Evolutionary conservation across 108 stramenopile genomes (phyloP).

Genomic region (Skeletonema grethae): DNA sequence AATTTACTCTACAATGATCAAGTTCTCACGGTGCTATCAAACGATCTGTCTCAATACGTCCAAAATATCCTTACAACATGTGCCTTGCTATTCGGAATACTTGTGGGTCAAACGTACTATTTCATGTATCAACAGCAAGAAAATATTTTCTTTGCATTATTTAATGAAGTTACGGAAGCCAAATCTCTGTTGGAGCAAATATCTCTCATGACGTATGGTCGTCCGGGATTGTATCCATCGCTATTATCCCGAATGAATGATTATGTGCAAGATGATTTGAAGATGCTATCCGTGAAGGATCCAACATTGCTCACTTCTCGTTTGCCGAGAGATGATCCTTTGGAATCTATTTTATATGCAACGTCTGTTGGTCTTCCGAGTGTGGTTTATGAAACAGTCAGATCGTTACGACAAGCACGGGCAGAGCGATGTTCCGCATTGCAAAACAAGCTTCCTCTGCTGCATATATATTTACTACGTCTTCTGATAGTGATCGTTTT

Average conservation of each 20-base stretch:
- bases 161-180: conserved; percentile 53
- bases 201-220: conserved; percentile 41
- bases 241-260: conserved; percentile 42
- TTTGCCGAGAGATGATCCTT: conserved; percentile 53
- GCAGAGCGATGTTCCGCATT: conserved; percentile 50
- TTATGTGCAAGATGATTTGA: conserved; percentile 52
- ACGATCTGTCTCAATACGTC: conserved; percentile 59
- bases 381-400: conserved; percentile 48
- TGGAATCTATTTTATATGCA: conserved; percentile 53
- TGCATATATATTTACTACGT: conserved; percentile 45
- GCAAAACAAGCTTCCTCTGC: conserved; percentile 49
- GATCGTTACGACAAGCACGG: conserved; percentile 47
- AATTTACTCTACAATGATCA: conserved; percentile 37
- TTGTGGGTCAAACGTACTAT: conserved; percentile 51
- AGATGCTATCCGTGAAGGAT: conserved; percentile 30
- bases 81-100: conserved; percentile 48
- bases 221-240: conserved; percentile 26
- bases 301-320: conserved; percentile 26
- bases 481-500: conserved; percentile 44
- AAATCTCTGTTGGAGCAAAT: conserved; percentile 58
- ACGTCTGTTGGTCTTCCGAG: conserved; percentile 58
- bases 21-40: conserved; percentile 45
- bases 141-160: conserved; percentile 69
- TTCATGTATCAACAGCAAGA: conserved; percentile 33
- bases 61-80: conserved; percentile 57